Conservation (phyloP, 106 monocot genomes). For the Gastrodia elata region DNA sequence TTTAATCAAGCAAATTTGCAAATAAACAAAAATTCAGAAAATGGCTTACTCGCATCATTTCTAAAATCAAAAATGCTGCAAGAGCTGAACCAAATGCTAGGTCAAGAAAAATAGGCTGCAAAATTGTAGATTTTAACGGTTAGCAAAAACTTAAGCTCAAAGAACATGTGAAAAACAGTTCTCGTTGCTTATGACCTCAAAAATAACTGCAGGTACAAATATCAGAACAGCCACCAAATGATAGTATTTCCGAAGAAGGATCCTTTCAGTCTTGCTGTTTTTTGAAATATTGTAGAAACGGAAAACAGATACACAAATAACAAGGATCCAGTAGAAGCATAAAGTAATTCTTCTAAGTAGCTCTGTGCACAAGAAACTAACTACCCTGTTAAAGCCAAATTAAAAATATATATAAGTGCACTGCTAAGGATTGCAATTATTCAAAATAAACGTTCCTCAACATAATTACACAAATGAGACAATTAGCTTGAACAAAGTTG, state of each 20-base stretch:
- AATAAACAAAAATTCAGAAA: not conserved
- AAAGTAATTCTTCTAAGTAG: conserved; percentile 44
- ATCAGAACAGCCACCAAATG: conserved; percentile 92
- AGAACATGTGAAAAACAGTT: conserved; percentile 4
- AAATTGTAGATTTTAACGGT: conserved; percentile 8
- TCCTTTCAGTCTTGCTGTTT: conserved; percentile 82
- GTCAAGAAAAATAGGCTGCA: conserved; percentile 87
- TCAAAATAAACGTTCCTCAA: not conserved
- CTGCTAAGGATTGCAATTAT: not conserved
- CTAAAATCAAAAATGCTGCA: conserved; percentile 70
- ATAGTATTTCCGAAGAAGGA: conserved; percentile 96
- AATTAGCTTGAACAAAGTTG: not conserved
- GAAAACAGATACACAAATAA: conserved; percentile 64
- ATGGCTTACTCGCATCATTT: conserved; percentile 83
- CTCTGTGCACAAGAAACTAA: conserved; percentile 64
- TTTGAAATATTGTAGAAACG: conserved; percentile 91
- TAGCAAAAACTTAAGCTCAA: not conserved
- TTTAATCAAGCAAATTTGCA: not conserved
- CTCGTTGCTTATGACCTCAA: conserved; percentile 42
- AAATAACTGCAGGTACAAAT: conserved; percentile 79
- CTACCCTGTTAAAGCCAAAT: conserved; percentile 46
- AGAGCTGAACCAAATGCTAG: conserved; percentile 97
- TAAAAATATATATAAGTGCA: conserved; percentile 1
- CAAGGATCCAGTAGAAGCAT: conserved; percentile 74
- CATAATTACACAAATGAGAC: not conserved